Base-by-base conservation (phyloP, 805 yeast species). In the Hanseniaspora nectarophila region DNA sequence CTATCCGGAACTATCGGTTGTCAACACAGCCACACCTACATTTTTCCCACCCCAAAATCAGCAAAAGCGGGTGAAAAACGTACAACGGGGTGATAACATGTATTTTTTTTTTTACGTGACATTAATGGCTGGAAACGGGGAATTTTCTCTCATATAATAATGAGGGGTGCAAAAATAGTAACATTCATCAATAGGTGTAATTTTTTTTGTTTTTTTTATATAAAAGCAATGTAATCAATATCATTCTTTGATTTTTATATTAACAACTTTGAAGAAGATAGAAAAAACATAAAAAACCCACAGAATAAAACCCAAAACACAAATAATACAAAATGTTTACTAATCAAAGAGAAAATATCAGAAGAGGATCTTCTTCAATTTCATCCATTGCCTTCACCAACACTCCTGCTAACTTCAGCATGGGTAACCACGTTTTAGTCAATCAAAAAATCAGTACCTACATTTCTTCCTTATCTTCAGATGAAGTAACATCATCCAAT, bases 291-390 rank as follows among this genome's bases (percentile, higher is more conserved):
- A 37, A 18, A 28, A 26, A 32, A 43, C 23, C 2, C 9, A 33
- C n/a, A n/a, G 23, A 34, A 10, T 10, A 15, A 26, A 13, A 38
- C 28, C 3, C 5, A 29, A 24, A 33, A 24, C 34, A 42, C 24
- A 18, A 49, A 26, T 26, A 24, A 12, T 16, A 34, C 26, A 24
- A 13, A 35, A 49, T 49, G 53, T 42, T 42, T n/a, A 20, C 16
- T n/a, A 49, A 34, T 23, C 42, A 42, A 16, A 34, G 16, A 12
- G 31, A 31, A 10, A n/a, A 26, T 13, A 5, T 13, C 15, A 49
- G 53, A 49, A 49, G 53, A 49, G 24, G 43, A n/a, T 49, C 53
- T 10, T 42, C 53, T 15, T 40, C 53, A 5, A 21, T 49, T 8
- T 49, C 53, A 13, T 42, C 53, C 2, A 13, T 49, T 15, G 46